Conservation (phyloP, 139 green algal species). For the Ettlia oleoabundans region DNA sequence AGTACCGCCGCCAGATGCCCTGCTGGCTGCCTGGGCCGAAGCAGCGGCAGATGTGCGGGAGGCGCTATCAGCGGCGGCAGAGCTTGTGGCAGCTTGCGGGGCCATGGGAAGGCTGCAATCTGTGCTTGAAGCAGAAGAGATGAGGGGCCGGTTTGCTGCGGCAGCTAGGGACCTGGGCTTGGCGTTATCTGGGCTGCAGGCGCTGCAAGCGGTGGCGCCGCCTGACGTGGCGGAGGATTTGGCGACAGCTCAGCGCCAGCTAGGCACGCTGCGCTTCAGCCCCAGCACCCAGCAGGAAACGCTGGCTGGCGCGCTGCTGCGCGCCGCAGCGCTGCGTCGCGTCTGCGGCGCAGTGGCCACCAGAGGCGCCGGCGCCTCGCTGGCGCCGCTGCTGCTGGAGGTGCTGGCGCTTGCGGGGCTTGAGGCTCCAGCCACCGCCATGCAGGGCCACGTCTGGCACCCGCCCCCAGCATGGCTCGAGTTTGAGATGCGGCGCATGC, state of each 20-base stretch:
- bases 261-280: slow-evolving; percentile 18
- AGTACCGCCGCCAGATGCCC: not conserved
- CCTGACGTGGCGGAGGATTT: slow-evolving; percentile 24
- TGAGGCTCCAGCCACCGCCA: not conserved
- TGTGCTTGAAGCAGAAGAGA: slow-evolving; percentile 30
- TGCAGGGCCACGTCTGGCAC: not conserved
- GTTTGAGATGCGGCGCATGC: slow-evolving; percentile 19
- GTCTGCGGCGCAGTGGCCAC: not conserved
- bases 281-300: not conserved
- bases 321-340: not conserved
- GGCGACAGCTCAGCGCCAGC: slow-evolving; percentile 17
- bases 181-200: slow-evolving; percentile 13
- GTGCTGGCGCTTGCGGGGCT: not conserved
- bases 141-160: not conserved
- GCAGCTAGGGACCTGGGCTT: slow-evolving; percentile 11
- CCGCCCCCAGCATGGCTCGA: slow-evolving; percentile 9
- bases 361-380: not conserved
- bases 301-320: slow-evolving; percentile 12
- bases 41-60: slow-evolving; percentile 1
- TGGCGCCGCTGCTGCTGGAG: slow-evolving; percentile 4
- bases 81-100: slow-evolving; percentile 15
- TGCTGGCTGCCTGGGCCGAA: slow-evolving; percentile 4
- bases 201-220: slow-evolving; percentile 2
- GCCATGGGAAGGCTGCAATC: slow-evolving; percentile 35
- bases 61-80: slow-evolving; percentile 7